Evolutionary conservation across 768 basidiomycete genomes (phyloP).

Genomic region (Mrakia blollopis): DNA sequence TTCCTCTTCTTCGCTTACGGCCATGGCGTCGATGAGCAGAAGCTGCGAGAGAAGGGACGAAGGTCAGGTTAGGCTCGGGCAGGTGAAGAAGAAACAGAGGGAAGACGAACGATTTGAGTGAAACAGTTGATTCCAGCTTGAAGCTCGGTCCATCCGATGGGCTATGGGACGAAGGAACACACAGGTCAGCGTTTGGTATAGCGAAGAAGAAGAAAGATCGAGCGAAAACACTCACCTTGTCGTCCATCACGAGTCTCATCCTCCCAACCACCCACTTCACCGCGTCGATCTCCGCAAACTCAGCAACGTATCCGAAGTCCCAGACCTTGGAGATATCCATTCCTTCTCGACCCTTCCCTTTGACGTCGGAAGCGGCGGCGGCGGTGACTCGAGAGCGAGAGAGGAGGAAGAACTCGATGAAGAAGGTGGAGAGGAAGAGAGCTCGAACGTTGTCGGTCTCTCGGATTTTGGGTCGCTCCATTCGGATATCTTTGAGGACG

Average conservation of each 20-base stretch:
- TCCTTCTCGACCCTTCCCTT: slow-evolving; percentile 11
- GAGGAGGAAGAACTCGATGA: slow-evolving; percentile 80
- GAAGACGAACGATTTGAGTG: slow-evolving; percentile 61
- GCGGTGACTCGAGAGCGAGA: slow-evolving; percentile 45
- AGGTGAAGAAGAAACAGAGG: background rate
- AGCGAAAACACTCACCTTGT: slow-evolving; percentile 60
- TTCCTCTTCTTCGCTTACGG: slow-evolving; percentile 51
- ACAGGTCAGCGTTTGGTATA: slow-evolving; percentile 3
- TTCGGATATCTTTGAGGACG: slow-evolving; percentile 86
- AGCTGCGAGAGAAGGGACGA: slow-evolving; percentile 47
- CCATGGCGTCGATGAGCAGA: slow-evolving; percentile 80
- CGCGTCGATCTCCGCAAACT: slow-evolving; percentile 79
- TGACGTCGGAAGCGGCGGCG: background rate
- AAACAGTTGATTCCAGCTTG: slow-evolving; percentile 92
- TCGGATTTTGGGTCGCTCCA: slow-evolving; percentile 84
- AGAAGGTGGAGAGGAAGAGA: slow-evolving; percentile 82
- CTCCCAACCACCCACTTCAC: slow-evolving; percentile 85
- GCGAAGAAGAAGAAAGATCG: slow-evolving; percentile 19
- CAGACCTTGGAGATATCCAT: background rate
- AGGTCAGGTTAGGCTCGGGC: background rate
- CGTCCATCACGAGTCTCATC: slow-evolving; percentile 83
- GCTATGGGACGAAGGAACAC: slow-evolving; percentile 50
- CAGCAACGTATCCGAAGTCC: slow-evolving; percentile 41
- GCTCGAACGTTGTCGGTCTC: slow-evolving; percentile 90
- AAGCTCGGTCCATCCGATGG: slow-evolving; percentile 87